Conservation (phyloP, 352 stramenopile species). For the Globisporangium apiculatum region DNA sequence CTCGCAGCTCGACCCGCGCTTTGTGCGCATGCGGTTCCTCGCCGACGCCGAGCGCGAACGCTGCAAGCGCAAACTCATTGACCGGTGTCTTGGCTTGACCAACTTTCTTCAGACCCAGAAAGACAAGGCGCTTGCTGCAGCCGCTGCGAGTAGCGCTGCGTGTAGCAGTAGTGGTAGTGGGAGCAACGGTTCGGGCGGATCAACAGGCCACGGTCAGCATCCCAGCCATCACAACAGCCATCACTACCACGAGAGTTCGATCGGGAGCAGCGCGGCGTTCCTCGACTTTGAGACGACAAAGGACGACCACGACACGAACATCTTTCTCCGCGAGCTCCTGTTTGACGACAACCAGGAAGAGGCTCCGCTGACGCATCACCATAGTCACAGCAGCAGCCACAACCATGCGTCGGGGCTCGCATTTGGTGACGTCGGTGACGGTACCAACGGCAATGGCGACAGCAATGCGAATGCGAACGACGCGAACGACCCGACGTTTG, state of each 20-base stretch:
- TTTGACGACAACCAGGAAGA: conserved; percentile 43
- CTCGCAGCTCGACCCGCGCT: conserved; percentile 40
- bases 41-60: conserved; percentile 32
- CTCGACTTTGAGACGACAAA: conserved; percentile 30
- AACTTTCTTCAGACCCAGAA: conserved; percentile 37
- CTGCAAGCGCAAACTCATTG: conserved; percentile 30
- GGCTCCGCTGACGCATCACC: conserved; percentile 19
- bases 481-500: conserved; percentile 7
- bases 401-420: conserved; percentile 4
- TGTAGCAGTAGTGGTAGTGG: not conserved
- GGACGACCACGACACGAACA: conserved; percentile 42
- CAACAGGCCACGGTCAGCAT: not conserved
- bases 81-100: conserved; percentile 30
- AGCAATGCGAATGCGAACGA: not conserved
- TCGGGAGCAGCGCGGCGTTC: conserved; percentile 19
- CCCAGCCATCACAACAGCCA: not conserved
- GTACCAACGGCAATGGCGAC: not conserved
- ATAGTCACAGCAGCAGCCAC: conserved; percentile 16
- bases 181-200: not conserved
- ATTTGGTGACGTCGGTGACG: not conserved
- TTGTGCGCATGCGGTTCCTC: conserved; percentile 42
- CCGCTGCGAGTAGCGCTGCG: not conserved
- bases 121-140: conserved; percentile 13
- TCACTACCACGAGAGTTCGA: conserved; percentile 15
- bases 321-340: conserved; percentile 34